Evolutionary conservation across 2,329 filamentous ascomycete species (phyloP), one percentile per base, ranked within the genome.

Genomic region (Lecanicillium sp.): DNA sequence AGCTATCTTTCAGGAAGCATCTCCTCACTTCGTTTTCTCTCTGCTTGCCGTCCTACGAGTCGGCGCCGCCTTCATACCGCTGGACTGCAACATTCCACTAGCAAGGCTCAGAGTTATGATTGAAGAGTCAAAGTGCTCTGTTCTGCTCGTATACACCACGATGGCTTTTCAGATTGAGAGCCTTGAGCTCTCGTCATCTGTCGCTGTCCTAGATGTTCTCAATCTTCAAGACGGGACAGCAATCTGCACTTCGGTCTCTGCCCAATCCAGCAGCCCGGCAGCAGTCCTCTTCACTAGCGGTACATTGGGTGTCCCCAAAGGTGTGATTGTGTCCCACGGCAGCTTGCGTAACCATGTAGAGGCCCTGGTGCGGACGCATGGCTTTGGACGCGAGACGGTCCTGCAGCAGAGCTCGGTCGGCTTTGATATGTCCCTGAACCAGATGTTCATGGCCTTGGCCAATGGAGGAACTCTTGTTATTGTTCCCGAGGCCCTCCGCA

Each of bases 381-480:
- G n/a, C n/a, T n/a, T 58, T 0, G 45, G 46, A 0, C 42, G 45
- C 2, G 58, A 58, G 17, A 46, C 43, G 1, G 51, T 61, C 1
- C 49, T 68, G 2, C 62, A 66, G 36, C 62, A 68, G 41, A 64
- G 53, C 13, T 51, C 64, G 1, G 55, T 51, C 19, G 54, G 52
- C 9, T 70, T 70, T 45, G 65, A 71, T 37, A 47, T 66, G 41
- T 62, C 64, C 0, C 29, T 67, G 1, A 44, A 44, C 3, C 61
- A 70, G 44, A 56, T 58, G 6, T 55, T 66, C 35, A 45, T 47
- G 3, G 56, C 58, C 0, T 49, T 70, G 2, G 45, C 48, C 8
- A 54, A 53, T 17, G 66, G 64, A 0, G 65, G 59, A 2, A 53
- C 43, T 2, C 37, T 70, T 1, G 45, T 56, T 17, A 46, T 72